Evolutionary conservation across 2,329 filamentous ascomycete species (phyloP), one percentile per base, ranked within the genome.

Genomic region (Calonectria naviculata): DNA sequence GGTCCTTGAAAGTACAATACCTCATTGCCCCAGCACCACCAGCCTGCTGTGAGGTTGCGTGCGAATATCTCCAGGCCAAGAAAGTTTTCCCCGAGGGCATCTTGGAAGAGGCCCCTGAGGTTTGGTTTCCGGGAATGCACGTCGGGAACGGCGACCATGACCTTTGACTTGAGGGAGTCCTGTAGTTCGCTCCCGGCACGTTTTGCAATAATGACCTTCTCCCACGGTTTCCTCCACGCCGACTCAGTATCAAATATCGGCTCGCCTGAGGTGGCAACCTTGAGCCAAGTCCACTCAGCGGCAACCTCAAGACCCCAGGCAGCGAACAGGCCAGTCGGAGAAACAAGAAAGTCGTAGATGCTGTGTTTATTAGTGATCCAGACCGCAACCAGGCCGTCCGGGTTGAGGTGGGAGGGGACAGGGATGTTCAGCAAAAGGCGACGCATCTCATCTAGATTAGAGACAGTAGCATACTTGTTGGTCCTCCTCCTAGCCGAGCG

Each of bases 11-110:
- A 95, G 71, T 89, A 89, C 68, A 94, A 81, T 10, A 90, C 92
- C 77, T 96, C 91, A 75, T 95, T 88, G 4, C 94, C 94, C 93
- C 93, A 95, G 31, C 89, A 89, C 88, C 91, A 93, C 94, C 94
- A 96, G 0, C 93, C 93, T 9, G 90, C 87, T 2, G 93, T 94
- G 52, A 95, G 83, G 79, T 93, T 91, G 67, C 94, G 87, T 1
- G 93, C 93, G 83, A 96, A 97, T 2, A 95, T 85, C 81, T 97
- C 94, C n/a, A 95, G 84, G 3, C 89, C 93, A 19, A 80, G 78
- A 75, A 90, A 92, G 3, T 84, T 81, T 3, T 78, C 74, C 0
- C 85, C 84, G 31, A 94, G 77, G n/a, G 91, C 76, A 5, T 86
- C 83, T 65, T 89, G 86, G 60, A 95, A 88, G 26, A 94, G 75